These are phyloP conservation scores for Wilcoxina mikolae DNA, from an alignment of 495 filamentous ascomycete genomes.

Conservation along the genomic window DNA sequence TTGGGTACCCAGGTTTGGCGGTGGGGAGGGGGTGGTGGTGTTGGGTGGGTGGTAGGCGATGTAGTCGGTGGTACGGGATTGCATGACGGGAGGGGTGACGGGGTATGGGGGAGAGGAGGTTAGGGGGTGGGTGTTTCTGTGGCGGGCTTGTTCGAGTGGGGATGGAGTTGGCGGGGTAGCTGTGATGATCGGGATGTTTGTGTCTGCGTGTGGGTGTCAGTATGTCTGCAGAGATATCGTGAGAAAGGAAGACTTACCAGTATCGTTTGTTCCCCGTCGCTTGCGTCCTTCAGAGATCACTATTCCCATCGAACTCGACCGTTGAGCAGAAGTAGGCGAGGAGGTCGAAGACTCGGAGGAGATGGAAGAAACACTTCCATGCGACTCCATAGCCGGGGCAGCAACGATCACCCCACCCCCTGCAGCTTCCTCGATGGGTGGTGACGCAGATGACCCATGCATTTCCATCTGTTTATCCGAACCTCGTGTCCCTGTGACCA, in stretches of 20 bases:
- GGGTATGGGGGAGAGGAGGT: constrained; percentile 20
- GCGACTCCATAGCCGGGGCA: background rate
- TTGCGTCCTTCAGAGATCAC: background rate
- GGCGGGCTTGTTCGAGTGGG: constrained; percentile 21
- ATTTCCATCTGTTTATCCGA: too few species aligned
- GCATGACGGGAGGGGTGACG: constrained; percentile 5
- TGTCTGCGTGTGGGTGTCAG: background rate
- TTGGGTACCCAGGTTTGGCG: constrained; percentile 10
- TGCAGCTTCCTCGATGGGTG: too few species aligned
- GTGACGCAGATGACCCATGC: too few species aligned
- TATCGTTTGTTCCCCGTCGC: background rate
- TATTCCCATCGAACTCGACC: constrained; percentile 3
- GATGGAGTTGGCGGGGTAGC: constrained; percentile 22
- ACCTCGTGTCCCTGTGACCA: too few species aligned
- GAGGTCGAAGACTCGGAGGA: background rate
- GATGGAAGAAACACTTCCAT: background rate
- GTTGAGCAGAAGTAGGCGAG: background rate
- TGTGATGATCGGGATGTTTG: constrained; percentile 20
- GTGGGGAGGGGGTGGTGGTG: constrained; percentile 8
- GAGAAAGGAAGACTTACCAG: background rate
- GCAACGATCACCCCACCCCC: background rate
- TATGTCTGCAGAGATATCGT: background rate
- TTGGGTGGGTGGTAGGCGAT: constrained; percentile 12
- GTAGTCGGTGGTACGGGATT: constrained; percentile 11
- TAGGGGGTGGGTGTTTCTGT: constrained; percentile 10